Evolutionary conservation across 768 basidiomycete species (phyloP), one percentile per base, ranked within the genome.

Genomic region (Rhizopogon roseolus): DNA sequence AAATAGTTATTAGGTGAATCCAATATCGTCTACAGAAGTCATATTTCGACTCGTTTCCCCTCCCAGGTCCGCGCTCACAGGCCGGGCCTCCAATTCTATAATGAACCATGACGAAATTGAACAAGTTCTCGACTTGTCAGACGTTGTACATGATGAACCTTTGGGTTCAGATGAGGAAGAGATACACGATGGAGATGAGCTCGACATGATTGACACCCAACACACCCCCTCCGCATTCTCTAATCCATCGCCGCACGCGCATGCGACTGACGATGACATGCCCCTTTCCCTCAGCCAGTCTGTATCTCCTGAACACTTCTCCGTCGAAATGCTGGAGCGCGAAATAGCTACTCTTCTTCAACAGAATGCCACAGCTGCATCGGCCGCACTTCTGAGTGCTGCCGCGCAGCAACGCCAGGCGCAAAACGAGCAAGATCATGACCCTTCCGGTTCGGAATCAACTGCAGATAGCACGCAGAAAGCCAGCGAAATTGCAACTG

Each of bases 81-180:
- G 19, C 32, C 13, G 46, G 46, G 13, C 38, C 17, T 52, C 58
- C 62, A 59, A 59, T 54, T 46, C 52, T 52, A 58, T 55, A 54
- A 77, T 78, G 74, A 71, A 75, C 46, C 64, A 80, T 68, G 83
- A 85, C 66, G 81, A 85, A 65, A 71, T 85, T 64, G 75, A 69
- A 36, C 80, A 81, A 56, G 80, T 82, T 58, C 79, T 91, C 57
- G 81, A 83, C 64, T 81, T 91, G 61, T 90, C 89, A 43, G 89
- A 91, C 71, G 89, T 91, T 69, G 87, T 91, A 42, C 86, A 90
- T 68, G 88, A 90, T 66, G 86, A 88, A 53, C 78, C 85, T 29
- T 78, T 88, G 22, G 81, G 77, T 66, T 80, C 86, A 61, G 81
- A 84, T 58, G 70, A 73, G 43, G 72, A 73, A 41, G 56, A 67